A percentile compares a stretch with the other conserved stretches of the same genome.
Evolutionary conservation across 1,284 basidiomycete species (phyloP).

Genomic region (Apiotrichum gamsii): DNA sequence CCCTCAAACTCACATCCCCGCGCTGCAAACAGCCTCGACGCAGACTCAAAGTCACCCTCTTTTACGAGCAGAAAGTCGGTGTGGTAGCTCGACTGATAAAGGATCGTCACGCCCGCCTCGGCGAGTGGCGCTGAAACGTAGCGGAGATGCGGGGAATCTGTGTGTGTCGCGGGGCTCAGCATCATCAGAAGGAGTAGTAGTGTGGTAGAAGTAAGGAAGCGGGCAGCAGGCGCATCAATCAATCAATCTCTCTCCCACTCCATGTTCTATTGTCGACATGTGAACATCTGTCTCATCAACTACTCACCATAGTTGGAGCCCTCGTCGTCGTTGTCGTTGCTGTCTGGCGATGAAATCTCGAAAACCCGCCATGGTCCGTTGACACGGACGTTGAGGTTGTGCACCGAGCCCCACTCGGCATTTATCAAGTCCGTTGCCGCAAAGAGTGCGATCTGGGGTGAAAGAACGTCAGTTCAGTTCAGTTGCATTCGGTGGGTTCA

Average conservation of each 20-base stretch:
- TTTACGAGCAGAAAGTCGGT: slow-evolving; percentile 71
- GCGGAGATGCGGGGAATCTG: slow-evolving; percentile 52
- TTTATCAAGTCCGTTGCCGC: slow-evolving; percentile 27
- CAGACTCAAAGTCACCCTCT: slow-evolving; percentile 30
- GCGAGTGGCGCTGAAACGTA: slow-evolving; percentile 72
- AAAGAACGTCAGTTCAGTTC: too few species aligned
- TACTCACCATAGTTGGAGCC: slow-evolving; percentile 34
- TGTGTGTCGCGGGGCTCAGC: too few species aligned
- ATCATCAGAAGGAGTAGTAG: too few species aligned
- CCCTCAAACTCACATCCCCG: slow-evolving; percentile 35
- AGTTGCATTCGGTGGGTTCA: too few species aligned
- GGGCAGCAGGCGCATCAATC: too few species aligned
- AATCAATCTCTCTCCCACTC: background rate
- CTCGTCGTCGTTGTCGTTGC: slow-evolving; percentile 18
- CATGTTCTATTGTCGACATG: too few species aligned
- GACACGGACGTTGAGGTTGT: slow-evolving; percentile 23
- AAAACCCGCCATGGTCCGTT: slow-evolving; percentile 40
- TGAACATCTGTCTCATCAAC: too few species aligned
- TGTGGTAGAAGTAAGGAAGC: too few species aligned
- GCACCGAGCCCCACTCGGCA: slow-evolving; percentile 25
- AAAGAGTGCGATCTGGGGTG: slow-evolving; percentile 36
- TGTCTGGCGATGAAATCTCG: slow-evolving; percentile 38
- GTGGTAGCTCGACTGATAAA: slow-evolving; percentile 78
- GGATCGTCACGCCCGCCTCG: slow-evolving; percentile 69
- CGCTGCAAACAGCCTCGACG: slow-evolving; percentile 28